A percentile compares a stretch with the other conserved stretches of the same genome.
Evolutionary conservation across 495 filamentous ascomycete species (phyloP).

Genomic region (Cercophora newfieldiana): DNA sequence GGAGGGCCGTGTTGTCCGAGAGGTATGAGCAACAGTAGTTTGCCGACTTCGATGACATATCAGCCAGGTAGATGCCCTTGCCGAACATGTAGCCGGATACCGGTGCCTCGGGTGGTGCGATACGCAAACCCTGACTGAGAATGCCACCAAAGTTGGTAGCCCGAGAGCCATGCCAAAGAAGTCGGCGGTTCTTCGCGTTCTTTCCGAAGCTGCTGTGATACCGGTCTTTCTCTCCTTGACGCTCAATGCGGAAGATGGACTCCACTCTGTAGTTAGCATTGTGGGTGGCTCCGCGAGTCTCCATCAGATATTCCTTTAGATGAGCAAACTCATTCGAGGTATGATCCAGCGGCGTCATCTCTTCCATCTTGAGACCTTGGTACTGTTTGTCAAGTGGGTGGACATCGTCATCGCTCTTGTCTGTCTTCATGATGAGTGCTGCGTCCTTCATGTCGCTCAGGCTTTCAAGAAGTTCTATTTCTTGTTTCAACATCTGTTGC

Average conservation of each 20-base stretch:
- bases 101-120: constrained; percentile 82
- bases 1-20: constrained; percentile 52
- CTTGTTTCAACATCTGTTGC: constrained; percentile 60
- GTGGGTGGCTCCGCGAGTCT: constrained; percentile 66
- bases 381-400: constrained; percentile 72
- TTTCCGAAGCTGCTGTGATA: constrained; percentile 58
- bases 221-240: constrained; percentile 68
- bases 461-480: constrained; percentile 74
- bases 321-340: constrained; percentile 61
- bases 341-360: constrained; percentile 69
- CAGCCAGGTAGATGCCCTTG: constrained; percentile 89
- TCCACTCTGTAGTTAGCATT: constrained; percentile 58
- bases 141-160: constrained; percentile 82
- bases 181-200: constrained; percentile 55
- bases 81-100: constrained; percentile 77
- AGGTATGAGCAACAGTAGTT: constrained; percentile 64
- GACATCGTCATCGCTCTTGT: constrained; percentile 49
- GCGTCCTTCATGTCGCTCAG: constrained; percentile 82
- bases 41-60: constrained; percentile 72
- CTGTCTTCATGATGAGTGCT: constrained; percentile 70
- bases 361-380: constrained; percentile 65
- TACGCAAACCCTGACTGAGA: constrained; percentile 78
- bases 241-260: constrained; percentile 80
- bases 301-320: constrained; percentile 63
- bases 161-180: constrained; percentile 84